Conservation (phyloP, 768 basidiomycete species). For the Hypholoma sublateritium region DNA sequence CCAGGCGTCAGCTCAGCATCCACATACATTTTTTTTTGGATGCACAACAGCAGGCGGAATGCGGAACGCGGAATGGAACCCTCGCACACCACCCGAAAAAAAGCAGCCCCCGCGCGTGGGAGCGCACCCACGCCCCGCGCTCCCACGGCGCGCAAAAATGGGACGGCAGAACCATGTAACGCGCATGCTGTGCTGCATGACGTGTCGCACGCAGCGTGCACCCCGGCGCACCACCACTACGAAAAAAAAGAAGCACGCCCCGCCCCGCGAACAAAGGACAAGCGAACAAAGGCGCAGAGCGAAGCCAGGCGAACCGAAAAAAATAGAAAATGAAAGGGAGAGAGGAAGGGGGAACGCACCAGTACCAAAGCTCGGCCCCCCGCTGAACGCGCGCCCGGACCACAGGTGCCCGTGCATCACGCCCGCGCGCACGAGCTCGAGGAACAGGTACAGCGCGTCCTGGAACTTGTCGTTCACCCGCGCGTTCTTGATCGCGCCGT, state of each 20-base stretch:
- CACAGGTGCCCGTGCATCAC: slow-evolving; percentile 95
- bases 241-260: no score
- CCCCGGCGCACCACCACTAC: no score
- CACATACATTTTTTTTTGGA: no score
- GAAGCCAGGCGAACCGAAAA: not conserved
- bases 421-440: slow-evolving; percentile 94
- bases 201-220: no score
- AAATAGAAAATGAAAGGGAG: not conserved
- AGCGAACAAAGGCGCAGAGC: not conserved
- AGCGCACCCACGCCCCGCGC: not conserved
- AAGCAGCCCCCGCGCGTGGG: not conserved
- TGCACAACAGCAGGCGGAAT: not conserved
- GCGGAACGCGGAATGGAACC: no score
- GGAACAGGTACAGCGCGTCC: slow-evolving; percentile 90
- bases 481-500: slow-evolving; percentile 72
- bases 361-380: slow-evolving; percentile 92
- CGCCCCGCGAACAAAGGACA: no score
- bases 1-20: not conserved
- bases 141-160: not conserved
- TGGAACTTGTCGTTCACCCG: slow-evolving; percentile 98
- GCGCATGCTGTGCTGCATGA: not conserved
- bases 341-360: slow-evolving; percentile 46
- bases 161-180: not conserved
- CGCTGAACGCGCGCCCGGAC: slow-evolving; percentile 86
- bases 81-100: not conserved